Base-by-base conservation (phyloP, 2,329 filamentous ascomycete species). In the Leptographium procerum region DNA sequence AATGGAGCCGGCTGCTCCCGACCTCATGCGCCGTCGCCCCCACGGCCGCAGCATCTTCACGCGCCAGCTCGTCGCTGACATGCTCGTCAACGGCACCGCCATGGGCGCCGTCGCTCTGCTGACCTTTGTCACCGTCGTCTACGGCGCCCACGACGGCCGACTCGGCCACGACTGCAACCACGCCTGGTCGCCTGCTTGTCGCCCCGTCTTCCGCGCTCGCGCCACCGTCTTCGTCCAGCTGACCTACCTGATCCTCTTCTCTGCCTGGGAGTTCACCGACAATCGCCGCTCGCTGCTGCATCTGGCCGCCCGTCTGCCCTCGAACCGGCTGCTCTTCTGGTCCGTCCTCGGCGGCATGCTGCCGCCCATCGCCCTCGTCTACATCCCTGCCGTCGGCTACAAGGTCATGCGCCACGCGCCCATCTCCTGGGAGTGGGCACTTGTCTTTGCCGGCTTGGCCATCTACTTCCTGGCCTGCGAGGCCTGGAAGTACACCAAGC, bases 11-110 rank as follows among this genome's bases (percentile, higher is more conserved):
- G 88, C 89, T 0, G 82, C 85, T 0, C 79, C 82, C 2, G 87
- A 92, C 67, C 85, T 95, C 61, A 89, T 95, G 82, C 75, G 80
- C 62, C 85, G 89, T 56, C 88, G 89, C 9, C 91, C 91, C 0
- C 88, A 92, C 63, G 80, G 86, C 71, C 75, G 78, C 31, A 87
- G 88, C 62, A 84, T 92, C 54, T 94, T 94, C 71, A 90, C 87
- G 16, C 79, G 79, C 68, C 86, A 94, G 72, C 81, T 94, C 64
- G 79, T 91, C 53, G 72, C 86, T 62, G 89, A 94, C 70, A 91
- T 91, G 81, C 69, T 89, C 14, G 83, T 91, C 22, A 91, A 92
- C 67, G 89, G 89, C 29, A 66, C 85, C 63, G 85, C 88, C 75
- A 90, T 92, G 84, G 87, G 87, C 2, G 80, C 77, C 2, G 83